Evolutionary conservation across 495 filamentous ascomycete species (phyloP).

Genomic region (Xylaria telfairii): DNA sequence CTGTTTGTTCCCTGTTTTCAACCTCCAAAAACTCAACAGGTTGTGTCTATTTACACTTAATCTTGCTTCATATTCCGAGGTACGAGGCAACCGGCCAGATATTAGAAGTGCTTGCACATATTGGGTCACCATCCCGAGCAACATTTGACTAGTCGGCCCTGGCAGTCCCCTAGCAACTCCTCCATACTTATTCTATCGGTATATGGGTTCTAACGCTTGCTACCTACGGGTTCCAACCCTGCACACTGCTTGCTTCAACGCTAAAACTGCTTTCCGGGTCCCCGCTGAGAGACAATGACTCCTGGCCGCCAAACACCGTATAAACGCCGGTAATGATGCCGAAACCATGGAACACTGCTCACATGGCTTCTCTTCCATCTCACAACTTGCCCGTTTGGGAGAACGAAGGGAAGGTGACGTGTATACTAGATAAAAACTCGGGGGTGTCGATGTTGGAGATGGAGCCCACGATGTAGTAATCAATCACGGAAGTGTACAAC

Average conservation of each 20-base stretch:
- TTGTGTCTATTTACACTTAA: not conserved
- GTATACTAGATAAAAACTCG: not conserved
- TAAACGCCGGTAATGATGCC: not conserved
- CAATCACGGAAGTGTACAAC: not conserved
- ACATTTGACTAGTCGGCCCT: not conserved
- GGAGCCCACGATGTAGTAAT: not conserved
- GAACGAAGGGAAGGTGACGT: not conserved
- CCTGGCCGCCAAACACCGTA: no score
- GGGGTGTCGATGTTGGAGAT: not conserved
- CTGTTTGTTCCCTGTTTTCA: conserved; percentile 7
- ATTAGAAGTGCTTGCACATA: no score
- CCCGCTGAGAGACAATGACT: not conserved
- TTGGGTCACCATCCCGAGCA: no score
- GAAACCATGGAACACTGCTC: not conserved
- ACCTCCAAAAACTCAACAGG: not conserved
- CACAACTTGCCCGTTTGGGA: not conserved
- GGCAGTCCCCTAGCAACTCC: not conserved
- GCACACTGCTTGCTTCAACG: not conserved
- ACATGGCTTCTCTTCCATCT: not conserved
- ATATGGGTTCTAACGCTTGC: not conserved
- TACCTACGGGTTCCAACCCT: not conserved
- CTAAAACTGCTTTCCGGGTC: not conserved
- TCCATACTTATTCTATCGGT: no score
- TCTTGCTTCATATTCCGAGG: no score
- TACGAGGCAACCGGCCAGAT: no score